phyloP scores from a whole-genome alignment of 352 stramenopile species.

The Globisporangium rhizosaccharum region DNA sequence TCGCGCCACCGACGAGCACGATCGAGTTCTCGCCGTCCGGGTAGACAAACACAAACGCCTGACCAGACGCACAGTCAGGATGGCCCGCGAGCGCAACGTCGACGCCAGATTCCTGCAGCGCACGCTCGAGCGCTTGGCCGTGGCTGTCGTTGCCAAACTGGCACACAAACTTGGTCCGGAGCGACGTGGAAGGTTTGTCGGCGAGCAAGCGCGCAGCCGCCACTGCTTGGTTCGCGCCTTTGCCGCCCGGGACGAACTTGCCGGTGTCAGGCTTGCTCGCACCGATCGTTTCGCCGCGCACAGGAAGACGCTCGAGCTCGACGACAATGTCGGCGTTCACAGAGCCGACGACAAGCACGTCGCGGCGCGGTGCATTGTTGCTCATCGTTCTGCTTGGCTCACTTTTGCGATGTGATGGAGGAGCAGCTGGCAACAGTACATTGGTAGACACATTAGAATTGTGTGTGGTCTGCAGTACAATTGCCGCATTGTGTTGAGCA shows the following conservation, averaged over 20 bases:
- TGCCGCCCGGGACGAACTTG: slow-evolving; percentile 64
- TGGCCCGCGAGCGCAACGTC: slow-evolving; percentile 34
- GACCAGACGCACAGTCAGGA: slow-evolving; percentile 47
- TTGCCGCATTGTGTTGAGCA: too few relatives aligned
- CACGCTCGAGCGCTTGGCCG: slow-evolving; percentile 32
- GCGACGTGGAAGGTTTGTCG: neutral
- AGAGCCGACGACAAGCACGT: slow-evolving; percentile 73
- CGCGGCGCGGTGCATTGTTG: slow-evolving; percentile 14
- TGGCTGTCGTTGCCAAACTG: slow-evolving; percentile 78
- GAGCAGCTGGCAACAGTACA: neutral
- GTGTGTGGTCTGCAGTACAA: too few relatives aligned
- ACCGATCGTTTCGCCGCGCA: slow-evolving; percentile 60
- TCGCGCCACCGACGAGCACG: slow-evolving; percentile 76
- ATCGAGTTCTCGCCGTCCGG: slow-evolving; percentile 83
- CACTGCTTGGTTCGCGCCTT: slow-evolving; percentile 77
- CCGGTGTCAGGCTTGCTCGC: slow-evolving; percentile 51
- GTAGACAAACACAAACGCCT: slow-evolving; percentile 82
- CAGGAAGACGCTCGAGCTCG: slow-evolving; percentile 59
- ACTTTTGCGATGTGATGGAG: neutral
- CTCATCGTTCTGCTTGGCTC: neutral
- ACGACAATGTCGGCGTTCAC: slow-evolving; percentile 83
- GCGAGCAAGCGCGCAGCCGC: slow-evolving; percentile 44
- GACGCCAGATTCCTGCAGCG: slow-evolving; percentile 28
- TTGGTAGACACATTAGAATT: neutral
- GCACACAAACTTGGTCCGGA: slow-evolving; percentile 39